A percentile compares a stretch with the other conserved stretches of the same genome.
These are phyloP conservation scores for Saccharomycopsis babjevae DNA, from an alignment of 805 yeast genomes.

Conservation along the genomic window DNA sequence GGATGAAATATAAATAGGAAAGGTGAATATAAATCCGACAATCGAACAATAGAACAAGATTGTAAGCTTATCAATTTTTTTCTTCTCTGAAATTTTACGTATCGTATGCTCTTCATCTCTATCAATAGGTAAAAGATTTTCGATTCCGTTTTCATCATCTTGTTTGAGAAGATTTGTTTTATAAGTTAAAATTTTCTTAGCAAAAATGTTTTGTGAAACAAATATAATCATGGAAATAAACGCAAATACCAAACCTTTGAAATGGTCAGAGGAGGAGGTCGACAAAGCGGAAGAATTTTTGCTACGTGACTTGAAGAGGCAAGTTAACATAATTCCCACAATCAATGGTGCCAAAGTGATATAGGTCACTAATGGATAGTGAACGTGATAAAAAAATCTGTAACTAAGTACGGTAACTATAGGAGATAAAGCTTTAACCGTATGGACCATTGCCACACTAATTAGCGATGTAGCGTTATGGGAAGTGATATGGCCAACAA, in stretches of 20 bases:
- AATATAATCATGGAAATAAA: conserved; percentile 44
- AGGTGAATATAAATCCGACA: conserved; percentile 55
- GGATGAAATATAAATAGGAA: conserved; percentile 53
- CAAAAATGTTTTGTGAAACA: conserved; percentile 71
- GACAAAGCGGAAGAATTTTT: conserved; percentile 1
- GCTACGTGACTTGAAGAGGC: conserved; percentile 34
- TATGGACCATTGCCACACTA: conserved; percentile 92
- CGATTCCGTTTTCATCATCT: conserved; percentile 2
- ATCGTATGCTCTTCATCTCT: conserved; percentile 18
- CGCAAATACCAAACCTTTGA: conserved; percentile 30
- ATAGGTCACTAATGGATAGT: conserved; percentile 59
- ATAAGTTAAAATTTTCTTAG: conserved; percentile 58
- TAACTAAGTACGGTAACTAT: conserved; percentile 77
- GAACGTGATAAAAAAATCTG: conserved; percentile 45
- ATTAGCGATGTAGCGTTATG: conserved; percentile 87
- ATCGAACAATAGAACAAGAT: conserved; percentile 62
- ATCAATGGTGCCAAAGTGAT: conserved; percentile 70
- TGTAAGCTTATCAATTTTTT: conserved; percentile 59
- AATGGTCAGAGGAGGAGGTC: conserved; percentile 5
- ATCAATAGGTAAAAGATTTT: conserved; percentile 21
- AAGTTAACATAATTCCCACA: conserved; percentile 75
- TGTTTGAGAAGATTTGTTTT: conserved; percentile 23
- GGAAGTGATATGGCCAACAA: conserved; percentile 81
- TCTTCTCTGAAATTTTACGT: conserved; percentile 22
- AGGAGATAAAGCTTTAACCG: conserved; percentile 88